Conservation (phyloP, 106 monocot species). For the Apostasia ramifera region DNA sequence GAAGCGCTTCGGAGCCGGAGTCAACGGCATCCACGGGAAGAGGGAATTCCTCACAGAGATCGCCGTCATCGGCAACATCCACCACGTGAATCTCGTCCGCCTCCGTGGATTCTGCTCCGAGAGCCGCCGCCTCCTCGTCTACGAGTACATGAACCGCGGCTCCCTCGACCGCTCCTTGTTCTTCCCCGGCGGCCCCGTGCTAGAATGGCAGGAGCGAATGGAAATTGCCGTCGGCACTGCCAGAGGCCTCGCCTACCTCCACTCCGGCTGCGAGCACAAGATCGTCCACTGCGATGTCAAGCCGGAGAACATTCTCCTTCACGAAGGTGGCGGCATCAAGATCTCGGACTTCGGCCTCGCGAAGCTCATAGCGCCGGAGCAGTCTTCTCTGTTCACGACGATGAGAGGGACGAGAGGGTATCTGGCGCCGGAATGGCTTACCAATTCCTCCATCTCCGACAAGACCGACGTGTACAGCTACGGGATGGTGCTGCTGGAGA, state of each 20-base stretch:
- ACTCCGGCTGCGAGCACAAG: slow-evolving; percentile 56
- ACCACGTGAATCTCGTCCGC: slow-evolving; percentile 86
- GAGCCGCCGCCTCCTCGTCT: slow-evolving; percentile 60
- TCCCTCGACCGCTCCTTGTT: slow-evolving; percentile 82
- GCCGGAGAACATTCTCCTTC: slow-evolving; percentile 88
- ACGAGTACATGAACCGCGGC: slow-evolving; percentile 93
- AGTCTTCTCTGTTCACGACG: slow-evolving; percentile 64
- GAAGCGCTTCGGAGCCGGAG: slow-evolving; percentile 48
- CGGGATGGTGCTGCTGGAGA: slow-evolving; percentile 86
- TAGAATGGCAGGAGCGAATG: slow-evolving; percentile 75
- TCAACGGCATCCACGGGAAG: slow-evolving; percentile 45
- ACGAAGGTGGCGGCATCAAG: slow-evolving; percentile 49
- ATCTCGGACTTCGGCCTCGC: slow-evolving; percentile 89
- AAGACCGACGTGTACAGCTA: slow-evolving; percentile 90
- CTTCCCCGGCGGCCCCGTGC: slow-evolving; percentile 33
- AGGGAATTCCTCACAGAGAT: slow-evolving; percentile 91
- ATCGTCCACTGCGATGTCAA: slow-evolving; percentile 91
- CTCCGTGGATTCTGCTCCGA: slow-evolving; percentile 89
- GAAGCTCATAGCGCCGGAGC: slow-evolving; percentile 69
- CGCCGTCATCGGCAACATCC: slow-evolving; percentile 87
- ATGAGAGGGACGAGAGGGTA: slow-evolving; percentile 89
- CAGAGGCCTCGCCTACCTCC: slow-evolving; percentile 76
- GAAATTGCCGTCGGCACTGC: slow-evolving; percentile 75
- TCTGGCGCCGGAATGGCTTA: slow-evolving; percentile 90
- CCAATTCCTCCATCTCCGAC: slow-evolving; percentile 74